These are phyloP conservation scores for Lentithecium fluviatile DNA, from an alignment of 495 filamentous ascomycete species.

Conservation along the genomic window DNA sequence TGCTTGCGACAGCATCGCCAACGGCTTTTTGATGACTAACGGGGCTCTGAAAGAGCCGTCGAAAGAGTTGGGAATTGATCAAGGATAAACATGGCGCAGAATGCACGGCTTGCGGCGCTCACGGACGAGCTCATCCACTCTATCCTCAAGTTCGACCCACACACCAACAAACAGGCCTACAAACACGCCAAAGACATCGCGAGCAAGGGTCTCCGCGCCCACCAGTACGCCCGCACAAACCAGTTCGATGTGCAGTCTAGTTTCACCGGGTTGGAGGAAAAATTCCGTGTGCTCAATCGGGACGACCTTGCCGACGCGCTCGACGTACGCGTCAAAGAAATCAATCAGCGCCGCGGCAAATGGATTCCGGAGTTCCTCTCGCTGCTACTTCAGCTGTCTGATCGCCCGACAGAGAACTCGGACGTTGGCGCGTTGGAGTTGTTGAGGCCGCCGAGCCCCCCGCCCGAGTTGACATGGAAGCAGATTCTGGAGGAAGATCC, in stretches of 20 bases:
- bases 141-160: slow-evolving; percentile 38
- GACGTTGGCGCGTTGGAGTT: slow-evolving; percentile 60
- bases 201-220: slow-evolving; percentile 56
- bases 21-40: too few species aligned
- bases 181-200: slow-evolving; percentile 51
- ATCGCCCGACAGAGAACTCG: slow-evolving; percentile 71
- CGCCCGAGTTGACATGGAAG: slow-evolving; percentile 63
- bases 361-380: slow-evolving; percentile 78
- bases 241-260: slow-evolving; percentile 78
- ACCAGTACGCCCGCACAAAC: slow-evolving; percentile 71
- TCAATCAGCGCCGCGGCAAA: slow-evolving; percentile 53
- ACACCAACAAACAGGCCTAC: slow-evolving; percentile 42
- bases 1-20: too few species aligned
- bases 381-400: slow-evolving; percentile 75
- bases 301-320: slow-evolving; percentile 82
- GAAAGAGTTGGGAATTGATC: too few species aligned
- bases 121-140: slow-evolving; percentile 56
- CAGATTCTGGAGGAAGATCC: slow-evolving; percentile 73
- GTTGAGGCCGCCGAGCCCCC: slow-evolving; percentile 48
- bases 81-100: slow-evolving; percentile 54
- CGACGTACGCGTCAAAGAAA: slow-evolving; percentile 57
- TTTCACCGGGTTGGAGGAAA: slow-evolving; percentile 81
- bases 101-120: slow-evolving; percentile 47
- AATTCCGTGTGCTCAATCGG: slow-evolving; percentile 73
- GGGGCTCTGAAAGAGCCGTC: background rate